Evolutionary conservation across 2,329 filamentous ascomycete species (phyloP).

Genomic region (Byssothecium circinans): DNA sequence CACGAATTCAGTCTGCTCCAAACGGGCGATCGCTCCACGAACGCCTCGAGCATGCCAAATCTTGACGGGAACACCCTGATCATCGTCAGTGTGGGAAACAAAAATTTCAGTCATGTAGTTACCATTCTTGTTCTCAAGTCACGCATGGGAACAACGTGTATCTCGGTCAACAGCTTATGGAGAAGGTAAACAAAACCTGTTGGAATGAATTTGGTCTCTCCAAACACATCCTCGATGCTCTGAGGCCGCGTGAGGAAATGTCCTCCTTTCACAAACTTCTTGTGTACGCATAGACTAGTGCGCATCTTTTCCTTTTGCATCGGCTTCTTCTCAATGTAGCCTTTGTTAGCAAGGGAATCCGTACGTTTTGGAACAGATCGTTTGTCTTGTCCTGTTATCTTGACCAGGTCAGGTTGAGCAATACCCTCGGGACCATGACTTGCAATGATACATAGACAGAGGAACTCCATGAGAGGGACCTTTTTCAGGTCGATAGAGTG

Average conservation of each 20-base stretch:
- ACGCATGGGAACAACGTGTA: slow-evolving; percentile 54
- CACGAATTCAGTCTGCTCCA: slow-evolving; percentile 46
- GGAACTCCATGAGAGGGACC: slow-evolving; percentile 58
- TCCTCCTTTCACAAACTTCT: slow-evolving; percentile 49
- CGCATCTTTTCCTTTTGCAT: slow-evolving; percentile 47
- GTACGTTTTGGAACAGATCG: slow-evolving; percentile 65
- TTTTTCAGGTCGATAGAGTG: slow-evolving; percentile 60
- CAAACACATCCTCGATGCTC: slow-evolving; percentile 39
- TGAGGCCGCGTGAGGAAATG: slow-evolving; percentile 27
- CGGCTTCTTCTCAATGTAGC: slow-evolving; percentile 61
- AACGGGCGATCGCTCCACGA: slow-evolving; percentile 42
- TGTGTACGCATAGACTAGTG: slow-evolving; percentile 60
- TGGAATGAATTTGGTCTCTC: slow-evolving; percentile 49
- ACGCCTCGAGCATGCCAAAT: slow-evolving; percentile 45
- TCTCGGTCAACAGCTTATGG: slow-evolving; percentile 53
- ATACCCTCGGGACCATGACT: slow-evolving; percentile 57
- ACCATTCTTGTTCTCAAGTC: slow-evolving; percentile 56
- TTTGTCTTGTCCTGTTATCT: slow-evolving; percentile 63
- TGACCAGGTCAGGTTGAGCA: slow-evolving; percentile 58
- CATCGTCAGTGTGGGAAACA: slow-evolving; percentile 15
- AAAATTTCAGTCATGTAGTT: slow-evolving; percentile 19
- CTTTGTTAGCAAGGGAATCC: slow-evolving; percentile 57
- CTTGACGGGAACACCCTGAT: slow-evolving; percentile 33
- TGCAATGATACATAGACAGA: slow-evolving; percentile 61
- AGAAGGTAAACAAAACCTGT: slow-evolving; percentile 53